Evolutionary conservation across 352 stramenopile species (phyloP), one percentile per base, ranked within the genome.

Genomic region (Sclerospora graminicola): DNA sequence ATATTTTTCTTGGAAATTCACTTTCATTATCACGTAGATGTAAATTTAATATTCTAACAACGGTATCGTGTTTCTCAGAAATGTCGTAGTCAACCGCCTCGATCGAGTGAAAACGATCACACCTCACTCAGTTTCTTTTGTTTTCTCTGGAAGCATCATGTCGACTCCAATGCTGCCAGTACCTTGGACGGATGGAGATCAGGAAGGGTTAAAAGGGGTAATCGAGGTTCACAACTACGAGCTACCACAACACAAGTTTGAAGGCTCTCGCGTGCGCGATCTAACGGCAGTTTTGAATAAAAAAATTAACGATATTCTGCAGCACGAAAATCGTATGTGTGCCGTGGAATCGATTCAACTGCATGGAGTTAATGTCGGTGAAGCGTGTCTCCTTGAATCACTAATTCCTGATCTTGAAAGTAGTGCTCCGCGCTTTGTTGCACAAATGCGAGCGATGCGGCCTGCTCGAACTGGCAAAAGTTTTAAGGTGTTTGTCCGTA

Each of bases 401-500:
- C 13, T 24, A 9, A 27, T 45, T 33, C 34, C 41, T 8, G 41
- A 50, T 15, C 19, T 39, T 23, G 30, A 18, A 15, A 40, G 19
- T 6, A 40, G 24, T 41, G 16, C 13, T 18, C 42, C 50, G 5
- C 36, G 50, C 4, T n/a, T 57, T 14, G 13, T 57, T 28, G 50
- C 37, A 8, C 33, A 10, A 8, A 45, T 33, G 9, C 15, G 19
- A 28, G 20, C 6, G n/a, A n/a, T n/a, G n/a, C n/a, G n/a, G n/a
- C 15, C 7, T 26, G 23, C 10, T 4, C 13, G 23, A 23, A 11
- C 2, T 23, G 10, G 27, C n/a, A 2, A 6, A 5, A 9, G 0
- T 34, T 53, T 4, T 11, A 13, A 4, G 7, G 21, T 55, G 1
- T 55, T 45, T 34, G 19, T 58, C 14, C 3, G 21, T 8, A 41